Evolutionary conservation across 179 eudicot genomes (phyloP), one percentile per base, ranked within the genome.

Genomic region (Pouteria campechiana): DNA sequence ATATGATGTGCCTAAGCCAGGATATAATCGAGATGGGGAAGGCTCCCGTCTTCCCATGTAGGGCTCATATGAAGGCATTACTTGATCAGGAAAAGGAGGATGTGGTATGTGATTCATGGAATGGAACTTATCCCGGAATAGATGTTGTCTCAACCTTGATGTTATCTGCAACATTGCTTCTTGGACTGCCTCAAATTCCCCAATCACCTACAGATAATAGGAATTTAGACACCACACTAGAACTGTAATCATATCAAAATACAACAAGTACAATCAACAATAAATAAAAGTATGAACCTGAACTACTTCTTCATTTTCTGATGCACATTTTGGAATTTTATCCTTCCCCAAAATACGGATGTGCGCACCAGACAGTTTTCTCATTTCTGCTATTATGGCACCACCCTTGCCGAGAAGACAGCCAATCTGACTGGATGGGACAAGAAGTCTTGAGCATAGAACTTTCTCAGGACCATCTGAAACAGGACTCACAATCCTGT

Each of bases 371-470:
- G 96, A 70, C 33, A 55, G 67, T 58, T 86, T 86, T 57, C 96
- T 75, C 98, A 90, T 82, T 55, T 90, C 98, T 42, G 76, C 64
- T 49, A 90, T 90, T 25, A 90, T 58, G 45, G 86, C 47, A 31
- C 98, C 98, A 54, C 96, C 94, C 58, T 86, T 86, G 17, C 98
- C 98, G 52, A 90, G 80, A 47, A 90, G 89, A 61, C 96, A 90
- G 32, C 98, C 98, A 49, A 90, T 79, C 66, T 90, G 98, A 75
- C 66, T 65, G 32, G 98, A 86, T 29, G 79, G 58, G 57, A 90
- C 83, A 44, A 90, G 78, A 52, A 90, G 50, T 66, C 73, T 90
- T 35, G 90, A 79, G 7, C 62, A 46, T 39, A 79, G 41, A 17
- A 49, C 57, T 48, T 67, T 78, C 44, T 84, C 93, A 44, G 72